Conservation (phyloP, 1,139 yeast species). For the Meyerozyma elateridarum region DNA sequence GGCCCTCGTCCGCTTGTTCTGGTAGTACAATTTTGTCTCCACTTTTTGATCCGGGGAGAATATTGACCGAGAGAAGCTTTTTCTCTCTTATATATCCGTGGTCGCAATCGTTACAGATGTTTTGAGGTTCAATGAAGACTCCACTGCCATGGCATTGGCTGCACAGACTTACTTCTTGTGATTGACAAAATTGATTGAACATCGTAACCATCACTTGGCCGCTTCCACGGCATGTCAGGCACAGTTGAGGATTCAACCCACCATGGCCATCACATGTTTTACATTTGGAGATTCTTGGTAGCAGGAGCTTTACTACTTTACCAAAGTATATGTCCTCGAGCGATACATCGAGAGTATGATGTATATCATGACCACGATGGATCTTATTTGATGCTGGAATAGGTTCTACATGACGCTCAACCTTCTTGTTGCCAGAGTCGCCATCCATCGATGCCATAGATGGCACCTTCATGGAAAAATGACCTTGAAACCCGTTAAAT, state of each 20-base stretch:
- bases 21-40: constrained; percentile 49
- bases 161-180: constrained; percentile 33
- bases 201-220: constrained; percentile 32
- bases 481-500: constrained; percentile 7
- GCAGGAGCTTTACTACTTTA: constrained; percentile 39
- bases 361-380: constrained; percentile 40
- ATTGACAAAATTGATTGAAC: constrained; percentile 29
- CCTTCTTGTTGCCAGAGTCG: constrained; percentile 4
- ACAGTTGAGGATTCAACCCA: constrained; percentile 31
- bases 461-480: constrained; percentile 8
- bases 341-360: constrained; percentile 40
- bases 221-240: constrained; percentile 34
- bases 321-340: constrained; percentile 47
- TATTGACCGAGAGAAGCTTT: constrained; percentile 46
- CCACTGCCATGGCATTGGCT: constrained; percentile 36
- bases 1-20: constrained; percentile 63
- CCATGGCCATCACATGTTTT: constrained; percentile 41
- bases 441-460: constrained; percentile 1
- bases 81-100: constrained; percentile 34
- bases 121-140: constrained; percentile 21
- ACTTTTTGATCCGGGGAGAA: constrained; percentile 13
- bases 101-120: constrained; percentile 36
- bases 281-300: constrained; percentile 40
- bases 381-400: constrained; percentile 11
- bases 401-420: constrained; percentile 14